Evolutionary conservation across 139 green algal species (phyloP), one percentile per base, ranked within the genome.

Genomic region (Chlamydomonas sp.): DNA sequence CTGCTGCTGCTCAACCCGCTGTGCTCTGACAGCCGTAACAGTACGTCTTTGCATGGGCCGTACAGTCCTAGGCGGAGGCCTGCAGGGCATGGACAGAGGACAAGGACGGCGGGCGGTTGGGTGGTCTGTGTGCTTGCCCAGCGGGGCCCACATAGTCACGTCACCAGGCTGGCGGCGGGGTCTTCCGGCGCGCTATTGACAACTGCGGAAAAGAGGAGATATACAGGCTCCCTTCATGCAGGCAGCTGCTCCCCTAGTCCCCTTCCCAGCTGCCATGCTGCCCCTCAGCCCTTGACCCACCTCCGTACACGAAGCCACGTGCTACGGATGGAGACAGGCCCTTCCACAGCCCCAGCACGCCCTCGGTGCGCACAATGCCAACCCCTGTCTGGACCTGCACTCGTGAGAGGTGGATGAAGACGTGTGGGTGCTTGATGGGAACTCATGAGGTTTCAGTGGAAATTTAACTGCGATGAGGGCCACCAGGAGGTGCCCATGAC

Each of bases 21-120:
- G 31, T 49, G 31, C 57, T 66, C 63, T 17, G 14, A 72, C 4
- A 58, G 58, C 1, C n/a, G 61, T 5, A 58, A 4, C 15, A 95
- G 67, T 3, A 58, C 61, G 0, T 86, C 17, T 84, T 97, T 97
- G 61, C 95, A 89, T 1, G 95, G 96, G 15, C 74, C 88, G 85
- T 99, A 99, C 10, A 97, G 88, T 2, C 97, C 97, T 16, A 99
- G 93, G 10, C 97, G 89, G 62, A 97, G 85, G n/a, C 92, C 90
- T 93, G 71, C 61, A 69, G 66, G 6, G 49, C 68, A 31, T 57
- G 49, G 15, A 59, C 58, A 75, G 17, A 77, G 63, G 20, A 20
- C 58, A 59, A 49, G 7, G 20, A 61, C 68, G 69, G 17, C 2
- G 3, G 59, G 63, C 49, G 74, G 63, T 14, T 74, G 12, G 79